These are phyloP conservation scores for Sarocladiaceae sp. DNA, from an alignment of 2,329 filamentous ascomycete genomes.

Conservation along the genomic window DNA sequence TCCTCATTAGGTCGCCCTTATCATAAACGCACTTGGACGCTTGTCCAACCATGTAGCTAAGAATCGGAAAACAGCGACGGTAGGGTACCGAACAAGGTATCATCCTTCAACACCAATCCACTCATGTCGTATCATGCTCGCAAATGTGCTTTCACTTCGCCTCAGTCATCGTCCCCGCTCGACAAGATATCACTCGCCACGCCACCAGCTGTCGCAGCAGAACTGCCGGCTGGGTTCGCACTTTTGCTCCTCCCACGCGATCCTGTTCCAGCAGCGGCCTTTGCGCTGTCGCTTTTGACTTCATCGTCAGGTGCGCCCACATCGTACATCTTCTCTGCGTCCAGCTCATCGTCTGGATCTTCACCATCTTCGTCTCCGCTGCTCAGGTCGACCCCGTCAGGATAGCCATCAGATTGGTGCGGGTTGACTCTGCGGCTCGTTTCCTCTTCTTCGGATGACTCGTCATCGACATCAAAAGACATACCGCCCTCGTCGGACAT, in stretches of 20 bases:
- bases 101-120: neutral
- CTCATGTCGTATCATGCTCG: neutral
- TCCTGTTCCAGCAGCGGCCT: slow-evolving; percentile 24
- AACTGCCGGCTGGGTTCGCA: slow-evolving; percentile 26
- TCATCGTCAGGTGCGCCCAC: slow-evolving; percentile 10
- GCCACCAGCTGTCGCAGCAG: slow-evolving; percentile 34
- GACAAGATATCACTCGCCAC: slow-evolving; percentile 31
- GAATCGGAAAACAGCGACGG: too few species aligned
- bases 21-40: too few species aligned
- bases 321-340: slow-evolving; percentile 24
- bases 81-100: too few species aligned
- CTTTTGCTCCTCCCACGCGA: slow-evolving; percentile 25
- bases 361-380: slow-evolving; percentile 37
- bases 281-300: slow-evolving; percentile 20
- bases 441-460: slow-evolving; percentile 21
- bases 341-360: slow-evolving; percentile 29
- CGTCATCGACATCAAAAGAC: slow-evolving; percentile 23
- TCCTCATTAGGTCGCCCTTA: too few species aligned
- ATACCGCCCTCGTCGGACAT: slow-evolving; percentile 25
- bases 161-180: slow-evolving; percentile 22
- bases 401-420: slow-evolving; percentile 35
- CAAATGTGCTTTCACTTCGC: neutral
- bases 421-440: slow-evolving; percentile 28
- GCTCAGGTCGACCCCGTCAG: slow-evolving; percentile 31
- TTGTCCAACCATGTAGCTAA: too few species aligned